A percentile compares a stretch with the other conserved stretches of the same genome.
phyloP scores from a whole-genome alignment of 2,329 filamentous ascomycete species.

The Claviceps sp. region DNA sequence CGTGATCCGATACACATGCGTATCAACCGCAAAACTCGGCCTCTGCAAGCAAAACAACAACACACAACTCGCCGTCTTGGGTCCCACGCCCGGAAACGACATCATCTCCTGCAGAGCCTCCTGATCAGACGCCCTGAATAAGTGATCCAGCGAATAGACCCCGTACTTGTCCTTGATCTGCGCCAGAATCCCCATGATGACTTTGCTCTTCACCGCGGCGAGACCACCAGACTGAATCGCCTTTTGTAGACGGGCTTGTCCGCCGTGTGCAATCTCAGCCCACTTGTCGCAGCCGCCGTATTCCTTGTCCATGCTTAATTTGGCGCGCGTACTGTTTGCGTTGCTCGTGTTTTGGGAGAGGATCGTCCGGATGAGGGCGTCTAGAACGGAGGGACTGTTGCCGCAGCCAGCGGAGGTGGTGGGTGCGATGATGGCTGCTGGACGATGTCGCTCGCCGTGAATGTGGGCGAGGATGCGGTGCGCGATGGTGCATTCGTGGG shows the following conservation, averaged over 20 bases:
- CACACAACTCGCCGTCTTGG: constrained; percentile 41
- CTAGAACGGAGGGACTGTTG: constrained; percentile 34
- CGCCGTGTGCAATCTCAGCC: constrained; percentile 27
- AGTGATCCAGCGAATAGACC: constrained; percentile 33
- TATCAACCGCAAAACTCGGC: constrained; percentile 38
- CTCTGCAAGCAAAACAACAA: constrained; percentile 35
- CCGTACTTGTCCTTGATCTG: constrained; percentile 40
- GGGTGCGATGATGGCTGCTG: constrained; percentile 47
- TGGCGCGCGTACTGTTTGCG: constrained; percentile 45
- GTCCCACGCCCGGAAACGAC: constrained; percentile 36
- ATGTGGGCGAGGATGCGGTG: constrained; percentile 47
- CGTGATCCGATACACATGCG: constrained; percentile 36
- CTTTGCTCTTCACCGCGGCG: constrained; percentile 56
- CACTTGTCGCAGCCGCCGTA: constrained; percentile 31
- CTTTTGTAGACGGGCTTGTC: constrained; percentile 29
- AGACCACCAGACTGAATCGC: constrained; percentile 62
- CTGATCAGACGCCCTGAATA: constrained; percentile 27
- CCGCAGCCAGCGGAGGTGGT: constrained; percentile 50
- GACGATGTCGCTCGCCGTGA: constrained; percentile 51
- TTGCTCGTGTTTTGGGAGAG: constrained; percentile 41
- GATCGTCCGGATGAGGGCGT: constrained; percentile 38
- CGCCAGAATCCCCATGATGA: constrained; percentile 54
- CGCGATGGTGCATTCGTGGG: constrained; percentile 55
- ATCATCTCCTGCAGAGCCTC: constrained; percentile 38
- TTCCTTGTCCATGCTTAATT: constrained; percentile 29